Conservation (phyloP, 192 early-diverging fungal genomes). For the Rhizophagus prolifer region DNA sequence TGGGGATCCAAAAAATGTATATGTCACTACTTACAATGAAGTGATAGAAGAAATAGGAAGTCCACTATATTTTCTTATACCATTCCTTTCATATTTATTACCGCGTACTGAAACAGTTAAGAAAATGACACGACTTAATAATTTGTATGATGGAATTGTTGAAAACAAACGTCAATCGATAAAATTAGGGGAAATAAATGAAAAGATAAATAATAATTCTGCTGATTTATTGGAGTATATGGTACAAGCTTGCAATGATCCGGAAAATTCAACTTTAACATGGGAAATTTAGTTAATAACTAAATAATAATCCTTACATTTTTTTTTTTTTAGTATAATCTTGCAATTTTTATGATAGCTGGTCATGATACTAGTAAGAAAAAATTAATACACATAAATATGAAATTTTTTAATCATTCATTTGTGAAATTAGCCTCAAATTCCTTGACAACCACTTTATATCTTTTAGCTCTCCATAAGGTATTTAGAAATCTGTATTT, state of each 20-base stretch:
- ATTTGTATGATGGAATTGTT: neutral
- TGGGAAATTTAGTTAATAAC: too few relatives aligned
- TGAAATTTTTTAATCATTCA: neutral
- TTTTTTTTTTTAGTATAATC: slow-evolving; percentile 1
- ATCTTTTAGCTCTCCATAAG: neutral
- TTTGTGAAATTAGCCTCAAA: neutral
- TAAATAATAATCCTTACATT: neutral
- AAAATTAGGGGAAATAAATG: neutral
- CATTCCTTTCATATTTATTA: neutral
- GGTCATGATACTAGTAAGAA: slow-evolving; percentile 5
- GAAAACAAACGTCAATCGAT: neutral
- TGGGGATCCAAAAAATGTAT: neutral
- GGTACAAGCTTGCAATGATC: neutral
- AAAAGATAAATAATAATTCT: too few relatives aligned
- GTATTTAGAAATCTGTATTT: neutral
- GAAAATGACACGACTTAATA: neutral
- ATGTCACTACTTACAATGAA: neutral
- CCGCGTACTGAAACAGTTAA: neutral
- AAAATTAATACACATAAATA: too few relatives aligned
- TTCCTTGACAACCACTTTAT: neutral
- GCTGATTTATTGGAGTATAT: neutral
- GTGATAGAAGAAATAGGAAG: neutral
- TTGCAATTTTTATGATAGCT: slow-evolving; percentile 1
- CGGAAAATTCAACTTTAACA: neutral
- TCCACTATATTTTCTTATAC: neutral